Evolutionary conservation across 2,329 filamentous ascomycete species (phyloP), one percentile per base, ranked within the genome.

Genomic region (Penicillium sp.): DNA sequence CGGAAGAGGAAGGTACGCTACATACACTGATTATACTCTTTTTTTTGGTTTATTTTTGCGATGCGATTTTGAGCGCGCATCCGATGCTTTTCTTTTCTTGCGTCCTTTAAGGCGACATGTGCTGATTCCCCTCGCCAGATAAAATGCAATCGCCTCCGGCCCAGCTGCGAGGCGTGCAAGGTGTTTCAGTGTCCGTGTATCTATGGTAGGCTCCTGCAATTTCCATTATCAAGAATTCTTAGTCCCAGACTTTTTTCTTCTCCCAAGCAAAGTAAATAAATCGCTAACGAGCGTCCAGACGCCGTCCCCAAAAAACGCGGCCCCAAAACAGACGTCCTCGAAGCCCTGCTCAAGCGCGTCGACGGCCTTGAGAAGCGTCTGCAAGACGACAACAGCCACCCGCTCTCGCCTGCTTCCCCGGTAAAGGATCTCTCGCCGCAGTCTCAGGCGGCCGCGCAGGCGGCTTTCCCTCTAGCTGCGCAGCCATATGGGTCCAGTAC

Each of bases 261-360:
- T 38, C 23, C 41, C 23, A 26, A 19, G 17, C 19, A n/a, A 15
- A 35, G 13, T 38, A 46, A 54, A 3, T 7, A 15, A 41, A 11
- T 38, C 31, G 31, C n/a, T 9, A 21, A 47, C 31, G 26, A 38
- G 7, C 19, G 38, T 38, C 35, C 58, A 76, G 92, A 96, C 81
- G 92, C 92, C 29, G 87, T 95, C 19, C 92, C 92, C 0, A 96
- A 96, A 79, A 96, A 96, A 76, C 85, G 92, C 74, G 92, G 92
- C 0, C 92, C 92, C 3, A 96, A 96, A 78, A 96, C 92, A 30
- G 92, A 96, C 74, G 91, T 96, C 5, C 82, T 96, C 35, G 92
- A 96, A 75, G 91, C 92, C 1, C 81, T 96, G 8, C 74, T 96
- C 62, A 96, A 94, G 76, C 86, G 92, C 57, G 92, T 96, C 2